These are phyloP conservation scores for Lagenaria siceraria DNA, from an alignment of 306 rosid species.

Conservation along the genomic window DNA sequence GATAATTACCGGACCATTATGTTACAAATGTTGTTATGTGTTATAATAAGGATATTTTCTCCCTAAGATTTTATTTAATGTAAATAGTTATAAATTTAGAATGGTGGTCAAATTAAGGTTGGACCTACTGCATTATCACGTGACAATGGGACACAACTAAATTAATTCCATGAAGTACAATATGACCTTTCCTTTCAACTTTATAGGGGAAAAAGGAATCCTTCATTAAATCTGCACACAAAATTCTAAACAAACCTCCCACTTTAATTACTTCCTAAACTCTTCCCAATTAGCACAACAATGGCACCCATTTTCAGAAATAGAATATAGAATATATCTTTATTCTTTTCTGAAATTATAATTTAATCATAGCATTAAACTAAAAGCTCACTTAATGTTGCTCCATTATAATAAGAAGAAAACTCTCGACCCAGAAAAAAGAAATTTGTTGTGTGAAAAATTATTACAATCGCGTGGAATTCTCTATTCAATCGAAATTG, in stretches of 20 bases:
- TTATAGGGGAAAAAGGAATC: neutral
- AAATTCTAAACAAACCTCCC: neutral
- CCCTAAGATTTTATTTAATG: no score
- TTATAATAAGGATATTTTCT: no score
- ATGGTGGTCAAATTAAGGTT: neutral
- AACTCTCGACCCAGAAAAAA: no score
- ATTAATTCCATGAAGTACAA: neutral
- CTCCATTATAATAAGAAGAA: no score
- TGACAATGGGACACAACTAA: neutral
- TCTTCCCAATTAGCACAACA: neutral
- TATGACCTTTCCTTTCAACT: neutral
- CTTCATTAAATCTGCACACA: neutral
- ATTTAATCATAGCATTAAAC: neutral
- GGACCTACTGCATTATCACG: neutral
- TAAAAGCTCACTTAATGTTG: neutral
- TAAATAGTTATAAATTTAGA: no score
- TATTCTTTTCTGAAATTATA: neutral
- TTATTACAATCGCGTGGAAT: no score
- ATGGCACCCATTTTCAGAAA: neutral
- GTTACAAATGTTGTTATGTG: no score
- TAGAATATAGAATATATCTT: neutral
- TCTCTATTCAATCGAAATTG: no score
- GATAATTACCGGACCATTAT: no score
- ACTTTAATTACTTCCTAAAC: neutral
- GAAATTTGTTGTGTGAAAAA: no score